Evolutionary conservation across 768 basidiomycete species (phyloP).

Genomic region (Tephrocybe sp.): DNA sequence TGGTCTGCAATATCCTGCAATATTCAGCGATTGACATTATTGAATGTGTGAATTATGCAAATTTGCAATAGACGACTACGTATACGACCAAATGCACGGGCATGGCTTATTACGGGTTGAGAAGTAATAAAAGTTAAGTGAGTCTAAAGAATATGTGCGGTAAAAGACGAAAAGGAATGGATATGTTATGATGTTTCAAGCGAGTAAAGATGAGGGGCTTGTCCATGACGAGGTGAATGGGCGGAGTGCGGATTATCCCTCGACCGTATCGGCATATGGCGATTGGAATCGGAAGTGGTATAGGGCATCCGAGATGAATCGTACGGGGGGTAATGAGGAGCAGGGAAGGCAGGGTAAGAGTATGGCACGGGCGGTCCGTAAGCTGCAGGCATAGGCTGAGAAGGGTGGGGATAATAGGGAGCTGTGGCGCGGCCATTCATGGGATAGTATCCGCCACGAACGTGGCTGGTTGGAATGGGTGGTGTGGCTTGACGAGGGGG

Average conservation of each 20-base stretch:
- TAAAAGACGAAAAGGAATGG: neutral
- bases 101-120: neutral
- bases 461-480: conserved; percentile 9
- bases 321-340: conserved; percentile 17
- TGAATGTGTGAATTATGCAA: neutral
- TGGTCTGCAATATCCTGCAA: neutral
- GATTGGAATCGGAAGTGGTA: conserved; percentile 6
- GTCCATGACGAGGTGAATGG: conserved; percentile 12
- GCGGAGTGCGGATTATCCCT: conserved; percentile 20
- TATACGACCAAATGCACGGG: neutral
- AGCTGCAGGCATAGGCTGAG: conserved; percentile 9
- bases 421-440: conserved; percentile 7
- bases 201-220: conserved; percentile 18
- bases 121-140: neutral
- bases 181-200: conserved; percentile 8
- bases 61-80: neutral
- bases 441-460: conserved; percentile 11
- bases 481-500: conserved; percentile 1
- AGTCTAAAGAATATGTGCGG: neutral
- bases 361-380: conserved; percentile 12
- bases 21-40: too few relatives aligned
- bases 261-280: conserved; percentile 5
- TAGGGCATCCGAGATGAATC: conserved; percentile 12
- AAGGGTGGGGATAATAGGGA: conserved; percentile 8
- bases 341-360: conserved; percentile 17